Conservation (phyloP, 2,329 filamentous ascomycete species). For the Fonsecaea erecta region DNA sequence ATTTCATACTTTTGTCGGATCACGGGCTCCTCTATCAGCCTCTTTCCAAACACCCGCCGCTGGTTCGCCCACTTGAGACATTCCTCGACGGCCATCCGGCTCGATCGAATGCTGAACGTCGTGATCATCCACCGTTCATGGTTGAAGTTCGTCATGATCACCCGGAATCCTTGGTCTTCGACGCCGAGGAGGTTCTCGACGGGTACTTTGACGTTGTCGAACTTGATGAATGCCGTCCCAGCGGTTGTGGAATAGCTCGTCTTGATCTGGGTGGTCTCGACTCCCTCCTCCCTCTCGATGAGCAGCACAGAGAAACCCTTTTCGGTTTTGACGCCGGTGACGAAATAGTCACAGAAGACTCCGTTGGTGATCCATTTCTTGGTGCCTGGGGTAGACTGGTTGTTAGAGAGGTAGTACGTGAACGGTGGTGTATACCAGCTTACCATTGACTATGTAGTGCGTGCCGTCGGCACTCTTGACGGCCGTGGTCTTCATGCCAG, state of each 20-base stretch:
- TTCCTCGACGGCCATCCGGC: conserved; percentile 66
- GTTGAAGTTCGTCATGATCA: conserved; percentile 75
- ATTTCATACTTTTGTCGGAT: conserved; percentile 64
- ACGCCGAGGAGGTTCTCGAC: conserved; percentile 69
- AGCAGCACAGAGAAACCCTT: conserved; percentile 70
- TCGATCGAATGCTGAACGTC: conserved; percentile 67
- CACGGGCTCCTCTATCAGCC: conserved; percentile 73
- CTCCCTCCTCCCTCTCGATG: conserved; percentile 66
- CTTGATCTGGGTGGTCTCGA: conserved; percentile 68
- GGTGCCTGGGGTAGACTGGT: conserved; percentile 69
- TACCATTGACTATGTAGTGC: conserved; percentile 70
- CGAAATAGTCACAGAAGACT: conserved; percentile 97
- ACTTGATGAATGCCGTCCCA: conserved; percentile 74
- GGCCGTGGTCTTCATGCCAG: conserved; percentile 66
- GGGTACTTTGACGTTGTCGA: conserved; percentile 74
- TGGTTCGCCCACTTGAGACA: conserved; percentile 81
- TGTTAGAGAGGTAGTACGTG: conserved; percentile 38
- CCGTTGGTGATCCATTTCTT: conserved; percentile 99
- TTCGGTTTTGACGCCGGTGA: conserved; percentile 82
- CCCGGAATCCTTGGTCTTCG: conserved; percentile 74
- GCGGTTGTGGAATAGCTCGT: conserved; percentile 61
- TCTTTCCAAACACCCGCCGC: conserved; percentile 70
- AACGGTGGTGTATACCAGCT: conserved; percentile 71
- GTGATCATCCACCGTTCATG: conserved; percentile 73
- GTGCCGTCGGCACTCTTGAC: conserved; percentile 56